Evolutionary conservation across 2,329 filamentous ascomycete genomes (phyloP).

Genomic region (Periconia digitata): DNA sequence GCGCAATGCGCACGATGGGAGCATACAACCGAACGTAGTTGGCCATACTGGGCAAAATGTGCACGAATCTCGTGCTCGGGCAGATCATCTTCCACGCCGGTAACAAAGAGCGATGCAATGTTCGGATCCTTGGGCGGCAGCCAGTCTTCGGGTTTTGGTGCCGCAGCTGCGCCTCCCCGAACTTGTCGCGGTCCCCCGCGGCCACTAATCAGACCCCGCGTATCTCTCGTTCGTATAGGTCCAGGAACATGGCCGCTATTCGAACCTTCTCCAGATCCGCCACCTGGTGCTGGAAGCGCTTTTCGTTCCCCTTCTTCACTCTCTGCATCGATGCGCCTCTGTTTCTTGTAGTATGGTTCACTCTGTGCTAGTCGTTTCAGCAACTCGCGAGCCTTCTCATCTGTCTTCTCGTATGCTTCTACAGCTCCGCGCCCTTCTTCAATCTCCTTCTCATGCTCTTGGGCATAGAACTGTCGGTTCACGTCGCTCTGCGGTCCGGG

Average conservation of each 20-base stretch:
- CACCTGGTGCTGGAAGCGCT: conserved; percentile 44
- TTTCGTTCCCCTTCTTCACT: conserved; percentile 45
- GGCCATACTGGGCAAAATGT: conserved; percentile 86
- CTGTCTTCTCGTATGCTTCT: conserved; percentile 94
- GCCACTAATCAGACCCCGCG: conserved; percentile 38
- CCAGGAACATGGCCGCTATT: conserved; percentile 55
- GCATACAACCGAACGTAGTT: conserved; percentile 89
- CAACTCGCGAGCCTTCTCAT: conserved; percentile 92
- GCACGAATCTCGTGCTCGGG: conserved; percentile 89
- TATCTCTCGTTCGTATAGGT: conserved; percentile 75
- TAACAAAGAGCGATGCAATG: conserved; percentile 91
- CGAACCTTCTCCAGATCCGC: conserved; percentile 25
- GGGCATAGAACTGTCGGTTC: conserved; percentile 96
- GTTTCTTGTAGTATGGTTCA: conserved; percentile 93
- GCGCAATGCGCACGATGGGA: conserved; percentile 97
- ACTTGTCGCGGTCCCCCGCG: conserved; percentile 44
- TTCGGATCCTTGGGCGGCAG: conserved; percentile 79
- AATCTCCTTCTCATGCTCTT: conserved; percentile 94
- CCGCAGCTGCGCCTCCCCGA: conserved; percentile 63
- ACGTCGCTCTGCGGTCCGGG: conserved; percentile 89
- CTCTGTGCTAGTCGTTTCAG: conserved; percentile 82
- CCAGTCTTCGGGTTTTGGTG: conserved; percentile 83
- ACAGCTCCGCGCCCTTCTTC: conserved; percentile 80
- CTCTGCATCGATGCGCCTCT: conserved; percentile 69
- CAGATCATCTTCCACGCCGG: conserved; percentile 92